Conservation (phyloP, 257 asterid species). For the Solanum clarkiae region DNA sequence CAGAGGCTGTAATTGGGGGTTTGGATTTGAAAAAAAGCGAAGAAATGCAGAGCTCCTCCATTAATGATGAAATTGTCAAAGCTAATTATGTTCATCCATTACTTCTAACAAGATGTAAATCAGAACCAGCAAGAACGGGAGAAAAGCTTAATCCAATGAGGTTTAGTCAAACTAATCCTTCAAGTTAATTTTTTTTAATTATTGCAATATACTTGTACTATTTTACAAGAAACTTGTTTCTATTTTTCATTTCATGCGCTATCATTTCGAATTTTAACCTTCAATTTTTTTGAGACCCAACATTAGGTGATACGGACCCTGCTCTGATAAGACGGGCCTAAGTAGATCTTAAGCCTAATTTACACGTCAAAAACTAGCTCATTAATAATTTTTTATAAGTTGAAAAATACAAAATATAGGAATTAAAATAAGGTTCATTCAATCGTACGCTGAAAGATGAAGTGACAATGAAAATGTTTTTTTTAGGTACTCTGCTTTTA, state of each 20-base stretch:
- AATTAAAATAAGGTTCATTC: background rate
- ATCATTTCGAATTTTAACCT: too few species aligned
- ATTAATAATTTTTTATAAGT: background rate
- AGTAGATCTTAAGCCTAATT: too few species aligned
- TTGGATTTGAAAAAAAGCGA: conserved; percentile 15
- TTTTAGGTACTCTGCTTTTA: background rate
- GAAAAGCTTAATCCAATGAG: conserved; percentile 41
- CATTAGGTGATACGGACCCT: too few species aligned
- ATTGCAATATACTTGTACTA: background rate
- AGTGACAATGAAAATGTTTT: background rate
- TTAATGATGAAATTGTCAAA: background rate
- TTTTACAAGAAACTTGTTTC: background rate
- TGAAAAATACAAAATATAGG: background rate
- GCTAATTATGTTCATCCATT: conserved; percentile 37
- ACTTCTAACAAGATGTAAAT: conserved; percentile 68
- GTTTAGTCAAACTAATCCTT: conserved; percentile 22
- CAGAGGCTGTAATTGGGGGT: conserved; percentile 1
- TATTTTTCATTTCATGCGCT: background rate
- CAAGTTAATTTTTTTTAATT: background rate
- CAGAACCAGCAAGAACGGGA: conserved; percentile 79
- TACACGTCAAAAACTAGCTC: too few species aligned
- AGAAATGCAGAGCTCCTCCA: conserved; percentile 4
- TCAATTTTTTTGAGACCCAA: too few species aligned
- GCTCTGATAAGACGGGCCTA: too few species aligned
- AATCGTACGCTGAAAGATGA: conserved; percentile 10